Evolutionary conservation across 495 filamentous ascomycete genomes (phyloP).

Genomic region (Amphirosellinia nigrospora): DNA sequence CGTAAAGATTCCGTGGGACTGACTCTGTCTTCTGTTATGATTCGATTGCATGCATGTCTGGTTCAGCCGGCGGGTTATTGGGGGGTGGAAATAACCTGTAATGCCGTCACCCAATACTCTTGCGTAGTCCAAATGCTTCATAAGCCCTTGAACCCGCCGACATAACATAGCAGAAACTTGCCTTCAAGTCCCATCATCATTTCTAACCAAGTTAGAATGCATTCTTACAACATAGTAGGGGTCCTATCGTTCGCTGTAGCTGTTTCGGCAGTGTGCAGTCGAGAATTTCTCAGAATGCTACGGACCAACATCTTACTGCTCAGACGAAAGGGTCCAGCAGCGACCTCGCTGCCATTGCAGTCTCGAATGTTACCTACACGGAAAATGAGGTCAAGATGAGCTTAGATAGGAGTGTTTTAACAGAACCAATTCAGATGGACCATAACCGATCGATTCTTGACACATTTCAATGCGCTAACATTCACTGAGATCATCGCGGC

Average conservation of each 20-base stretch:
- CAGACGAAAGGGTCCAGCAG: slow-evolving; percentile 29
- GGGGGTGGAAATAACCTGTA: slow-evolving; percentile 13
- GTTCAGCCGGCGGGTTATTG: slow-evolving; percentile 18
- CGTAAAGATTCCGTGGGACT: not conserved
- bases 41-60: not conserved
- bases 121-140: not conserved
- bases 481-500: slow-evolving; percentile 30
- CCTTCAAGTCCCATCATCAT: not conserved
- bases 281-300: slow-evolving; percentile 33
- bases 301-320: slow-evolving; percentile 36
- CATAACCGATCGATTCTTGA: slow-evolving; percentile 29
- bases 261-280: slow-evolving; percentile 36
- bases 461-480: slow-evolving; percentile 26
- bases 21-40: not conserved
- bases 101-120: not conserved
- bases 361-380: slow-evolving; percentile 28
- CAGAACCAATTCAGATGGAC: slow-evolving; percentile 30
- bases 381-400: slow-evolving; percentile 29
- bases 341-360: slow-evolving; percentile 2
- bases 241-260: slow-evolving; percentile 20
- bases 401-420: slow-evolving; percentile 22
- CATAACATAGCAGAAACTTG: not conserved
- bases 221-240: not conserved
- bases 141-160: not conserved
- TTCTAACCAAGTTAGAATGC: not conserved